Percentiles rank a stretch among this genome's conserved stretches.
Evolutionary conservation across 164 flowering plant species (phyloP).

Genomic region (Stephania cephalantha): DNA sequence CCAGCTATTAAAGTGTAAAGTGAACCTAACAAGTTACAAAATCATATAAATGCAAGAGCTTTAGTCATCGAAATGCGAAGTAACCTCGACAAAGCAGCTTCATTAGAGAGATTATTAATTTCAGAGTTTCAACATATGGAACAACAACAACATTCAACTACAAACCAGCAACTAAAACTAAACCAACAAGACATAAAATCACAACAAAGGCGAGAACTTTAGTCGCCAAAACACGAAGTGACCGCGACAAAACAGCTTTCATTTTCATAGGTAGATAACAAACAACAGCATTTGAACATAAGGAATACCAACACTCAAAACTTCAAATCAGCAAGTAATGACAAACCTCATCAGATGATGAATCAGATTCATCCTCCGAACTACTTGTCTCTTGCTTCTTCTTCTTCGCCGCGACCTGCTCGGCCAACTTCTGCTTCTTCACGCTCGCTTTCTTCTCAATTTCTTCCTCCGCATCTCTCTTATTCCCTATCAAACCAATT

Average conservation of each 20-base stretch:
- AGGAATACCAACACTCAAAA: background rate
- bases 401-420: conserved; percentile 33
- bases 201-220: background rate
- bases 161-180: background rate
- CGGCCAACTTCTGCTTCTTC: conserved; percentile 52
- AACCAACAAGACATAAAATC: conserved; percentile 6
- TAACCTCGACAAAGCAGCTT: background rate
- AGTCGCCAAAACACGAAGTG: background rate
- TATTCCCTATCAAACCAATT: conserved; percentile 14
- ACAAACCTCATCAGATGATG: conserved; percentile 35
- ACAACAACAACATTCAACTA: background rate
- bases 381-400: conserved; percentile 33
- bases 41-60: background rate
- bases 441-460: conserved; percentile 32
- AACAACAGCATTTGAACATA: background rate
- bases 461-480: conserved; percentile 55
- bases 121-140: background rate
- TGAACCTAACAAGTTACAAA: too few species aligned
- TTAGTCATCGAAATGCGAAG: background rate
- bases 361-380: conserved; percentile 33
- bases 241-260: too few species aligned
- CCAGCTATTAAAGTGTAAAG: too few species aligned
- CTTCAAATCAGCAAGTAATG: background rate
- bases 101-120: background rate
- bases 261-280: background rate